Evolutionary conservation across 2,329 filamentous ascomycete genomes (phyloP).

Genomic region (Aulographum hederae): DNA sequence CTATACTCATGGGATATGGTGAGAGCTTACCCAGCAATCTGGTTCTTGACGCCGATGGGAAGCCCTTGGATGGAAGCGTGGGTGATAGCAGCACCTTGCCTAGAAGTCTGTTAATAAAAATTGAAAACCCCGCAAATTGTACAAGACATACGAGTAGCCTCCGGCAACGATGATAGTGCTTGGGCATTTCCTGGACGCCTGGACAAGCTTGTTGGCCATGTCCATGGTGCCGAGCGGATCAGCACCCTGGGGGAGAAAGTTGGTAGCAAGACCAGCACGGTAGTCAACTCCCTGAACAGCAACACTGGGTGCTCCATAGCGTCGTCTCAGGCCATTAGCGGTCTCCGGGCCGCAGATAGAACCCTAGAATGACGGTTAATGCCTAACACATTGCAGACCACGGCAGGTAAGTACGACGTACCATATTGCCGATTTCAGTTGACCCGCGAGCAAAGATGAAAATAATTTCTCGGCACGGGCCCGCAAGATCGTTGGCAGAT

Average conservation of each 20-base stretch:
- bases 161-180: conserved; percentile 19
- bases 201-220: conserved; percentile 16
- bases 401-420: too few relatives aligned
- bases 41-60: conserved; percentile 10
- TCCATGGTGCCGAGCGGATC: conserved; percentile 14
- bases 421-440: too few relatives aligned
- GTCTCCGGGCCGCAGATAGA: conserved; percentile 1
- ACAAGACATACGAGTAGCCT: conserved; percentile 24
- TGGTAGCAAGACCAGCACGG: conserved; percentile 14
- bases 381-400: too few relatives aligned
- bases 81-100: conserved; percentile 22
- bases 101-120: too few relatives aligned
- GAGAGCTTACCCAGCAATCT: too few relatives aligned
- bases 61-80: conserved; percentile 15
- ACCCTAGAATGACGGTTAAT: too few relatives aligned
- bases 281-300: conserved; percentile 20
- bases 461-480: background rate
- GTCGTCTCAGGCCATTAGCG: conserved; percentile 1
- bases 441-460: too few relatives aligned
- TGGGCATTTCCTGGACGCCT: conserved; percentile 19
- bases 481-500: background rate
- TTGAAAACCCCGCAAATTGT: too few relatives aligned
- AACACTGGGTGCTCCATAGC: conserved; percentile 5
- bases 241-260: conserved; percentile 15
- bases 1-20: too few relatives aligned